phyloP scores from a whole-genome alignment of 306 rosid genomes.

The Citrullus colocynthis region DNA sequence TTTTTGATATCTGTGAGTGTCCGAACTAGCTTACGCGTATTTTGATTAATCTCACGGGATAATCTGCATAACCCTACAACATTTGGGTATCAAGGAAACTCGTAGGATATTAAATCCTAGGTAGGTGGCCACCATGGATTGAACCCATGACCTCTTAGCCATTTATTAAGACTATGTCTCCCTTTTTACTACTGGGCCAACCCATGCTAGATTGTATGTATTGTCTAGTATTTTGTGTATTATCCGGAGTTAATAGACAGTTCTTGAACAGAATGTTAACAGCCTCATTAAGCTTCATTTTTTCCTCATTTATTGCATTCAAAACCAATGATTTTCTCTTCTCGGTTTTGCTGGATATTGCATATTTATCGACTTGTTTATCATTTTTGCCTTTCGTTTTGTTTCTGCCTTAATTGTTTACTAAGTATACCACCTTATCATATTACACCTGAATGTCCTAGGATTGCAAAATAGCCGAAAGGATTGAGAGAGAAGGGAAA shows the following conservation, averaged over 20 bases:
- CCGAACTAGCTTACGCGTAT: too few relatives aligned
- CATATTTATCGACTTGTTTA: not conserved
- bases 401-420: not conserved
- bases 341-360: not conserved
- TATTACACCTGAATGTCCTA: slow-evolving; percentile 22
- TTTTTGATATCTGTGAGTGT: too few relatives aligned
- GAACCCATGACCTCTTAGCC: too few relatives aligned
- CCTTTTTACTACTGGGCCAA: too few relatives aligned
- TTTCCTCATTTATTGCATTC: not conserved
- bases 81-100: too few relatives aligned
- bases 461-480: slow-evolving; percentile 93
- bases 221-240: not conserved
- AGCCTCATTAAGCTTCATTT: not conserved
- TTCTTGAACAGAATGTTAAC: not conserved
- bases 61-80: too few relatives aligned
- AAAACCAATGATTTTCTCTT: not conserved
- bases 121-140: too few relatives aligned
- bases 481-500: slow-evolving; percentile 88
- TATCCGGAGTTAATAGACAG: not conserved
- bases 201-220: not conserved
- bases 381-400: not conserved
- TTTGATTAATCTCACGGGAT: too few relatives aligned
- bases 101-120: too few relatives aligned
- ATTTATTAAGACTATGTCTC: too few relatives aligned
- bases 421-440: not conserved